Evolutionary conservation across 2,329 filamentous ascomycete species (phyloP).

Genomic region (Microthyrium microscopicum): DNA sequence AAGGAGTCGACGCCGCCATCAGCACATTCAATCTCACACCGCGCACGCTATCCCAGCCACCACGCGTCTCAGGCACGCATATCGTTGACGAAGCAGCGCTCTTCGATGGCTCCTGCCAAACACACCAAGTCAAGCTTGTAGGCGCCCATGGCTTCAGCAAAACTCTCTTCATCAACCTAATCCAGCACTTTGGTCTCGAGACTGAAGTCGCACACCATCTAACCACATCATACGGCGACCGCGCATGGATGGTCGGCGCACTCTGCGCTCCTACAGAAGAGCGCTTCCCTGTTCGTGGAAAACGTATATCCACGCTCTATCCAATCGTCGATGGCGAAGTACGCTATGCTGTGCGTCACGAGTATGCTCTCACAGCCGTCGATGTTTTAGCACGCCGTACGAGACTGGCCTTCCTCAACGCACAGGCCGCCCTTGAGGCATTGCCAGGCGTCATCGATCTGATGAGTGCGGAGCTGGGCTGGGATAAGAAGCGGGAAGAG

Average conservation of each 20-base stretch:
- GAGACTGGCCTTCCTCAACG: constrained; percentile 76
- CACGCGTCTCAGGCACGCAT: constrained; percentile 53
- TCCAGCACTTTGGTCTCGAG: constrained; percentile 84
- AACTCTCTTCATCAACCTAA: constrained; percentile 85
- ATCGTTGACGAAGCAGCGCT: constrained; percentile 53
- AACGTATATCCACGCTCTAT: constrained; percentile 65
- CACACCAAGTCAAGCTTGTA: constrained; percentile 63
- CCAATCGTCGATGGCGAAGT: constrained; percentile 88
- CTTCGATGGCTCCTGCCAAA: constrained; percentile 63
- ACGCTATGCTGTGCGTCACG: constrained; percentile 70
- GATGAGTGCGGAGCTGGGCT: constrained; percentile 70
- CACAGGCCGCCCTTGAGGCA: constrained; percentile 75
- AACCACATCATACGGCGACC: constrained; percentile 74
- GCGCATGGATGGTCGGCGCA: constrained; percentile 77
- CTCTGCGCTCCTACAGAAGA: constrained; percentile 60
- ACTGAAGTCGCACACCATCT: constrained; percentile 85
- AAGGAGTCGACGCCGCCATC: constrained; percentile 69
- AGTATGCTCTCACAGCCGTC: constrained; percentile 81
- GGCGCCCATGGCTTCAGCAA: constrained; percentile 80
- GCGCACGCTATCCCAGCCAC: constrained; percentile 39
- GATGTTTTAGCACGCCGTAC: constrained; percentile 78
- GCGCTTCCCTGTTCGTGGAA: constrained; percentile 68
- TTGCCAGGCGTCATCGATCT: constrained; percentile 75
- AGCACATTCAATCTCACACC: constrained; percentile 47
- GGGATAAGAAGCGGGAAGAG: constrained; percentile 57